Conservation (phyloP, 768 basidiomycete genomes). For the Russula sp. region DNA sequence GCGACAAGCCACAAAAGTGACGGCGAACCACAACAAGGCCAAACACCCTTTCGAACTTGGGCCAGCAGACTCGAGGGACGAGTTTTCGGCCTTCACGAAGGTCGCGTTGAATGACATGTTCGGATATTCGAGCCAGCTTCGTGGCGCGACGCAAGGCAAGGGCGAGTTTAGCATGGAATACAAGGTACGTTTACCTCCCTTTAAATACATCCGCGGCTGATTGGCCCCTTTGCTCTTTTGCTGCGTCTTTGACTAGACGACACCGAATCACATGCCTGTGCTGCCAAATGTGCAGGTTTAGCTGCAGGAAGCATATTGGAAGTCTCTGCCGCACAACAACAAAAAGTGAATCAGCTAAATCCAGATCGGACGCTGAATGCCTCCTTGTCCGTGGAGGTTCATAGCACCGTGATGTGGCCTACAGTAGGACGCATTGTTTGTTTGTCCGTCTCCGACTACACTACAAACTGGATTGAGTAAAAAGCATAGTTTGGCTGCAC, state of each 20-base stretch:
- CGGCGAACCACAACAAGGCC: no score
- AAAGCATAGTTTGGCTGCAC: no score
- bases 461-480: no score
- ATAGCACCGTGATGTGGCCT: no score
- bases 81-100: conserved; percentile 87
- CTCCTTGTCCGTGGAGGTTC: no score
- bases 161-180: conserved; percentile 81
- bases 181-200: conserved; percentile 42
- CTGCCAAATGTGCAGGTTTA: conserved; percentile 83
- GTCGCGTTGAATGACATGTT: conserved; percentile 99
- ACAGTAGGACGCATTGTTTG: no score
- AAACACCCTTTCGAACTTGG: no score
- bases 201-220: neutral
- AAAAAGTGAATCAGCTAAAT: conserved; percentile 76
- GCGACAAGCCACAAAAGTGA: no score
- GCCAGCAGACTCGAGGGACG: no score
- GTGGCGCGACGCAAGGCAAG: conserved; percentile 95
- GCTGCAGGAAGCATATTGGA: conserved; percentile 78
- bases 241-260: neutral
- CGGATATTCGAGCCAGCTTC: conserved; percentile 87
- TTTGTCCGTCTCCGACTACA: no score
- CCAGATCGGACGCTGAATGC: neutral
- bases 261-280: conserved; percentile 74
- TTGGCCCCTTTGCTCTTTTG: no score
- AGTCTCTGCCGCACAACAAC: conserved; percentile 59